These are phyloP conservation scores for Aureobasidium melanogenum DNA, from an alignment of 2,329 filamentous ascomycete species.

Conservation along the genomic window DNA sequence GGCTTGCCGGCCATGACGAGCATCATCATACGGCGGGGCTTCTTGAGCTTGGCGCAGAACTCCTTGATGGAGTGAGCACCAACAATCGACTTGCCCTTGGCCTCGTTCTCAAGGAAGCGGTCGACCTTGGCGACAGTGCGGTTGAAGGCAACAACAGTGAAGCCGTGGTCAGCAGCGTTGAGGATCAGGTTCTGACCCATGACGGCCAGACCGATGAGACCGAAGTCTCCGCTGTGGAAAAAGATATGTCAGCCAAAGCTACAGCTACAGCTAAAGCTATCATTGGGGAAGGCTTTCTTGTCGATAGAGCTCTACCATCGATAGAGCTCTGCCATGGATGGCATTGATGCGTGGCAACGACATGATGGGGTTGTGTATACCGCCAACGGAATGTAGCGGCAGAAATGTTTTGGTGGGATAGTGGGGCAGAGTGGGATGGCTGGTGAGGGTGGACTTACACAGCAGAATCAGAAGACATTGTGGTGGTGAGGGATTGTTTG, in stretches of 20 bases:
- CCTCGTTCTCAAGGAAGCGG: constrained; percentile 42
- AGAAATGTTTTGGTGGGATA: constrained; percentile 15
- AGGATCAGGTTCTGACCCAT: constrained; percentile 49
- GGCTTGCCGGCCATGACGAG: constrained; percentile 97
- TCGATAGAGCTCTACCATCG: not conserved
- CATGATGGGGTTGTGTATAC: not conserved
- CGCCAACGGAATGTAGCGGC: not conserved
- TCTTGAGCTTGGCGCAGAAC: constrained; percentile 95
- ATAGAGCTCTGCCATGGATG: not conserved
- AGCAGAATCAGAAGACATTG: constrained; percentile 22
- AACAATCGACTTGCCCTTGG: constrained; percentile 76
- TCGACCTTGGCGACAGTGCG: constrained; percentile 98
- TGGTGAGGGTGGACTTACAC: constrained; percentile 20
- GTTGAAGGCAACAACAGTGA: constrained; percentile 98
- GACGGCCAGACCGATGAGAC: constrained; percentile 44
- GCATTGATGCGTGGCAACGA: not conserved
- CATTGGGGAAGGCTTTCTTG: not conserved
- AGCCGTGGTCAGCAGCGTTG: constrained; percentile 54
- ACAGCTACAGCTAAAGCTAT: constrained; percentile 5
- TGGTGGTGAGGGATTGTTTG: constrained; percentile 15
- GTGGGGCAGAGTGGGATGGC: constrained; percentile 4
- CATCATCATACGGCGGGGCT: constrained; percentile 92
- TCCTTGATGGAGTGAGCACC: constrained; percentile 91
- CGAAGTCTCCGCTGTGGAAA: constrained; percentile 40
- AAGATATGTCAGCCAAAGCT: constrained; percentile 7